Base-by-base conservation (phyloP, 106 monocot species). In the Allium fistulosum region DNA sequence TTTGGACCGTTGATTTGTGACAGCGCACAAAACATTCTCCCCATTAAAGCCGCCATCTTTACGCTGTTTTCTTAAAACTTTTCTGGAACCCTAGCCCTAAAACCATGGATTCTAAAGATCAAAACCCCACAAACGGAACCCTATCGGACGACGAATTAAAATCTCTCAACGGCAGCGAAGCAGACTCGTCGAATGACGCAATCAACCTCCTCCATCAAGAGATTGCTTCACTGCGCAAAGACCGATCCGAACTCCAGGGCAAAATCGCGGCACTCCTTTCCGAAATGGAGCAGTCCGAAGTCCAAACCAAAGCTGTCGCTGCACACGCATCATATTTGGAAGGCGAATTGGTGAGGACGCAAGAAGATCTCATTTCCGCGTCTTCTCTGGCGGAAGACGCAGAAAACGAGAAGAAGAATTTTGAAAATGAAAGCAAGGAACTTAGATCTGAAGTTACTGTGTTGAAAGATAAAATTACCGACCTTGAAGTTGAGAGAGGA, bases 331-430 rank as follows among this genome's bases (percentile, higher is more conserved):
- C 68, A 2, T 57, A 56, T n/a, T 56, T 68, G 2, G 68, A 68
- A 17, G 72, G 72, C 48, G 78, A 67, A 58, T 51, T 78, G 48
- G 26, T 45, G 15, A 59, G 67, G 17, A 51, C 58, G 6, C 67
- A 78, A 53, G 72, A 78, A 18, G 78, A 78, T 45, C 68, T 78
- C 55, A 48, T 51, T 12, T 26, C 60, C 7, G 59, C 78, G 11
- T 51, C 70, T 4, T 58, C 59, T 14, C 64, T n/a, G 15, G 71
- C 65, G 9, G 71, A 47, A 12, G 71, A 77, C 12, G 63, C 71
- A 26, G 70, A 71, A 17, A 26, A 48, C 51, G 71, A 77, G 15
- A 37, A 37, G 37, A 37, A 37, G 2, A 37, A 1, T 37, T 37
- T 37, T 37, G 37, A 37, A 37, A 37, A 37, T 5, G 37, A 37